These are phyloP conservation scores for Forsythia viridissima DNA, from an alignment of 257 asterid species.

Conservation along the genomic window DNA sequence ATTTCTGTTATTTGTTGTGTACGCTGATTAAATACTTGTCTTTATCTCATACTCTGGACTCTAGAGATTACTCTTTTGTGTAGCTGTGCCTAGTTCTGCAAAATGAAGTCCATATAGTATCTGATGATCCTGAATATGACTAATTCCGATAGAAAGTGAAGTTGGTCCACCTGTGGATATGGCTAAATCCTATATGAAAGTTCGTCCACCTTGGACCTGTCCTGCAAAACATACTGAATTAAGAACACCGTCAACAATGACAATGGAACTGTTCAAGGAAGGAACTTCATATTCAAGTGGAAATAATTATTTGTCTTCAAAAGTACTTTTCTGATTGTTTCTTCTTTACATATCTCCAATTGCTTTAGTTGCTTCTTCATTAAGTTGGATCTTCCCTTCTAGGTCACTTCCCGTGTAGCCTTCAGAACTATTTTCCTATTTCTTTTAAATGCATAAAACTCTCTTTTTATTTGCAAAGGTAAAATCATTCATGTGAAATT, in stretches of 20 bases:
- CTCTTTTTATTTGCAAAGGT: not conserved
- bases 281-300: constrained; percentile 49
- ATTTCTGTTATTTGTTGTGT: not conserved
- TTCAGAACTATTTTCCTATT: not conserved
- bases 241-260: constrained; percentile 46
- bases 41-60: not conserved
- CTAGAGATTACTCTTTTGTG: not conserved
- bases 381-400: not conserved
- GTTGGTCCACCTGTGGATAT: constrained; percentile 68
- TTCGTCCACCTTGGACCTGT: constrained; percentile 74
- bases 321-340: constrained; percentile 38
- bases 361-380: not conserved
- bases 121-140: constrained; percentile 18
- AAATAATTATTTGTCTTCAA: constrained; percentile 50
- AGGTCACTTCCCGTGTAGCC: not conserved
- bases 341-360: constrained; percentile 6
- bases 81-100: constrained; percentile 14
- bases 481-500: not conserved
- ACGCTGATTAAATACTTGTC: not conserved
- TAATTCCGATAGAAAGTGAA: constrained; percentile 48
- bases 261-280: constrained; percentile 47
- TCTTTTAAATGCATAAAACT: not conserved
- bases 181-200: constrained; percentile 70
- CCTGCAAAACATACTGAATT: constrained; percentile 46
- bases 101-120: constrained; percentile 5